Conservation (phyloP, 2,329 filamentous ascomycete genomes). For the Shiraia sp. region DNA sequence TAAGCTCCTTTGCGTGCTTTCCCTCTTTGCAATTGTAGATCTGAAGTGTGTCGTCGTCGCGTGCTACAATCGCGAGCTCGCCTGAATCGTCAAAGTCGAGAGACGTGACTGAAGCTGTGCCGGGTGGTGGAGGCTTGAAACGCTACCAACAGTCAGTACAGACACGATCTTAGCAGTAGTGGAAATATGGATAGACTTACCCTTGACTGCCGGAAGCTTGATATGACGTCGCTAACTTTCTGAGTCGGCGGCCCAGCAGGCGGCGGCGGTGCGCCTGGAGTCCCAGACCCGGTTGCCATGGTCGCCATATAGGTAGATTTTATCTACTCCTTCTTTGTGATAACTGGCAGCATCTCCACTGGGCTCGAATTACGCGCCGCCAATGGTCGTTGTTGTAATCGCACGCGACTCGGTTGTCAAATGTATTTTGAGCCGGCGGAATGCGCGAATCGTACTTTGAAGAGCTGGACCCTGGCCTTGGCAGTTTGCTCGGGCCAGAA, state of each 20-base stretch:
- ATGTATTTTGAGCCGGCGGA: slow-evolving; percentile 11
- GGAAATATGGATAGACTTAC: slow-evolving; percentile 50
- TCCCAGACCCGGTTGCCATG: slow-evolving; percentile 41
- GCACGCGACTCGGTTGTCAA: slow-evolving; percentile 8
- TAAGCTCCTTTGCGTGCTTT: slow-evolving; percentile 82
- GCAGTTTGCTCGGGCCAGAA: background rate
- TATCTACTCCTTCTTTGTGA: slow-evolving; percentile 7
- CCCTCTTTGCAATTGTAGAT: slow-evolving; percentile 94
- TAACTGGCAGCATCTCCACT: slow-evolving; percentile 9
- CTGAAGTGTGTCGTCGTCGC: slow-evolving; percentile 93
- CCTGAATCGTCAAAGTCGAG: slow-evolving; percentile 96
- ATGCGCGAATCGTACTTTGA: slow-evolving; percentile 12
- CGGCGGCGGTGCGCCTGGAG: slow-evolving; percentile 38
- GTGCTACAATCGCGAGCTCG: slow-evolving; percentile 86
- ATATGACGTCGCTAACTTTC: slow-evolving; percentile 77
- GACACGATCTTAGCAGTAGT: background rate
- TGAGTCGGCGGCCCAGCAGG: slow-evolving; percentile 44
- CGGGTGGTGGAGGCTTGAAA: slow-evolving; percentile 52
- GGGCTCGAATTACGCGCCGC: background rate
- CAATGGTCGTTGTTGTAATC: slow-evolving; percentile 7
- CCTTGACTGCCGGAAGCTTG: slow-evolving; percentile 77
- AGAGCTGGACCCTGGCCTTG: slow-evolving; percentile 13
- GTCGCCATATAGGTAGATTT: slow-evolving; percentile 9
- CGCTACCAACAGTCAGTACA: slow-evolving; percentile 38
- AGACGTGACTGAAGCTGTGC: slow-evolving; percentile 72